Base-by-base conservation (phyloP, 225 moss, liverwort and hornwort species). In the Marchantia paleacea region DNA sequence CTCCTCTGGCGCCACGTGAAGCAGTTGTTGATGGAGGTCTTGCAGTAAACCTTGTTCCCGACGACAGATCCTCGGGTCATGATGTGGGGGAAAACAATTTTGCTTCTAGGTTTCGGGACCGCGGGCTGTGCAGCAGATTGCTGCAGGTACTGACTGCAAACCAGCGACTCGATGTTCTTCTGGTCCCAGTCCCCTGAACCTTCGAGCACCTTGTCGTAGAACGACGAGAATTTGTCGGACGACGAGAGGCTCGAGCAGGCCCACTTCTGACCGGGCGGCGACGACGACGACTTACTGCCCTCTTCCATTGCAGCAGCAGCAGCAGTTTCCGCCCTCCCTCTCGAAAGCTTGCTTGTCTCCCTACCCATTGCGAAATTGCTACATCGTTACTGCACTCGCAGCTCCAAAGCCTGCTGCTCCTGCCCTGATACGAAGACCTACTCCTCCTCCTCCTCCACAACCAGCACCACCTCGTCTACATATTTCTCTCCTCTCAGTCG, bases 11-110 rank as follows among this genome's bases (percentile, higher is more conserved):
- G 64, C 79, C 76, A 67, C 0, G 49, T 72, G 51, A 82, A 47
- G 66, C 69, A 67, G 24, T 50, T 83, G 52, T 77, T 80, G 66
- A 81, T 63, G n/a, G 83, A 73, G 19, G 83, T 83, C 69, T 76
- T 75, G 50, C 83, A 86, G 51, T 71, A 79, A 3, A 86, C 79
- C 14, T 81, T 84, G 55, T 84, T 86, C 24, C 86, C 86, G 5
- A 83, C 75, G 10, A 80, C 64, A 7, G 85, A 82, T 12, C 85
- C 79, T 79, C 79, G 75, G 20, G 79, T 80, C 24, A 80, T 80
- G 50, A 82, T 50, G 6, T 66, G 82, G 28, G 86, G 86, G 22
- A 81, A 81, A 47, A 78, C 68, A 39, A 80, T 80, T 68, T 53
- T 86, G 51, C 80, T 78, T 22, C 69, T 78, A 30, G 68, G 54